Evolutionary conservation across 306 rosid species (phyloP), one percentile per base, ranked within the genome.

Genomic region (Vigna mungo): DNA sequence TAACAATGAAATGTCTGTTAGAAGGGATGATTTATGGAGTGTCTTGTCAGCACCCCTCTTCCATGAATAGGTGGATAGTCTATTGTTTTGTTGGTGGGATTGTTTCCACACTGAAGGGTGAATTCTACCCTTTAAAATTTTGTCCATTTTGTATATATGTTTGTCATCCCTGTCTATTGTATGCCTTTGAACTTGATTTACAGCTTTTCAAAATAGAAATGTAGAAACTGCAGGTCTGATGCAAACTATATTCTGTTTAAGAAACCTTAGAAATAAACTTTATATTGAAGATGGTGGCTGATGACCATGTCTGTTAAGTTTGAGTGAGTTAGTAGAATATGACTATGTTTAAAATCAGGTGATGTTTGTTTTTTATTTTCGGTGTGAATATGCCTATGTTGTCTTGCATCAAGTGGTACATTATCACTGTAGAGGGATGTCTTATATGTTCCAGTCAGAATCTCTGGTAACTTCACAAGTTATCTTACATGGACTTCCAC

Each of bases 401-500:
- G 18, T 53, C 65, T 81, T 77, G 66, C 78, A 36, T 17, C 80
- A 52, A 13, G 23, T 60, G 51, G 36, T 46, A 20, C 60, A 51
- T 71, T 39, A 74, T 58, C 16, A 23, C 20, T 0, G 20, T 46
- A 43, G 81, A 56, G 63, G 62, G 41, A 18, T 77, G 78, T 59
- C 21, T 75, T 25, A 8, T 48, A 64, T 75, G 52, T 78, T 72
- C 32, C 32, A 7, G 15, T 41, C 30, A 72, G 49, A 46, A 72
- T 2, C n/a, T 18, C 39, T 48, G 9, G 52, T 74, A 72, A 44
- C 43, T 70, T 51, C 30, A 23, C 67, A 47, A 12, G 46, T 46
- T 77, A 53, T 69, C 25, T 61, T 58, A 54, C 68, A 73, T 55
- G 56, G 49, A 34, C 32, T 72, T 73, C 9, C 60, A 77, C 30